These are phyloP conservation scores for Cryphonectria carpinicola DNA, from an alignment of 2,329 filamentous ascomycete genomes.

Conservation along the genomic window DNA sequence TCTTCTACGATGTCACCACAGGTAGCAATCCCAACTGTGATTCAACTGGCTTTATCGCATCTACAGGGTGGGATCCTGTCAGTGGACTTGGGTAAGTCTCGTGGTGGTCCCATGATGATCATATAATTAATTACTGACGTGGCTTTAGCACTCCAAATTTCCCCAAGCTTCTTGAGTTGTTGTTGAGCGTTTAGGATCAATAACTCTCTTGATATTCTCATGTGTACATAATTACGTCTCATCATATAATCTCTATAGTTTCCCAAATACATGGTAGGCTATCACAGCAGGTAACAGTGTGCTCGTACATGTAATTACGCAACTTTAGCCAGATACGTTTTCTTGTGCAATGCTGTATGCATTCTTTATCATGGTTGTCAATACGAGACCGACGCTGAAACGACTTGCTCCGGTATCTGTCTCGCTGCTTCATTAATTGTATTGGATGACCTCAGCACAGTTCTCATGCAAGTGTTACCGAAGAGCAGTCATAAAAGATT, in stretches of 20 bases:
- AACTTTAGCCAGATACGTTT: neutral
- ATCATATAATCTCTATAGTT: neutral
- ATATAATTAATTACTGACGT: neutral
- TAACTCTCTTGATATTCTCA: neutral
- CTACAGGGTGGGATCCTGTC: constrained; percentile 36
- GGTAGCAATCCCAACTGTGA: constrained; percentile 39
- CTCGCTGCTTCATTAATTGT: neutral
- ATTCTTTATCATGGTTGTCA: neutral
- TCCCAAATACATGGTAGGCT: neutral
- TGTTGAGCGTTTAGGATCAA: constrained; percentile 1
- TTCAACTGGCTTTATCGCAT: constrained; percentile 37
- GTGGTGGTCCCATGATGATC: neutral
- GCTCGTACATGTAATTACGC: neutral
- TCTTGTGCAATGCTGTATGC: neutral
- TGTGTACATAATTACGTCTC: neutral
- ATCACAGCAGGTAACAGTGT: neutral
- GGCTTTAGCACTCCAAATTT: constrained; percentile 13
- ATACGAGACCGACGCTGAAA: neutral
- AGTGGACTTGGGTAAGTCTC: constrained; percentile 32
- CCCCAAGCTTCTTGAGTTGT: constrained; percentile 15
- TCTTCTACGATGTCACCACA: constrained; percentile 37
- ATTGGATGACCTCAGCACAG: neutral
- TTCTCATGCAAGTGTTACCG: neutral
- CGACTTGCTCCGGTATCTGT: neutral
- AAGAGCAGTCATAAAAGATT: neutral